These are phyloP conservation scores for Dictyostelium firmibasis DNA, from an alignment of 78 protist genomes.

Conservation along the genomic window DNA sequence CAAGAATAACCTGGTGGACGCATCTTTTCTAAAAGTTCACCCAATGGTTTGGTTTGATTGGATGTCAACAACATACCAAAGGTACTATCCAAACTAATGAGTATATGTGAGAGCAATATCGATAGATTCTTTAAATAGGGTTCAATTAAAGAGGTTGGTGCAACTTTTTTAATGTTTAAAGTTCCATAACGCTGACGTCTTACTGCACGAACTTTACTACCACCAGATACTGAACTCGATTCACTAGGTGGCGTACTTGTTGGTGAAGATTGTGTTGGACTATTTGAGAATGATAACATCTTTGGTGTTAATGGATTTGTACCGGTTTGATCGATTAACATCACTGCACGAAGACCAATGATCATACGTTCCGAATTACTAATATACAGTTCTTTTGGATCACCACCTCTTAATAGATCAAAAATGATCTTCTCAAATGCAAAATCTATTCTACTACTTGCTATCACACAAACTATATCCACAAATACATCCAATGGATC, in stretches of 20 bases:
- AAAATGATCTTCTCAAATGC: conserved; percentile 77
- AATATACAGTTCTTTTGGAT: conserved; percentile 58
- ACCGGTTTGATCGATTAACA: conserved; percentile 60
- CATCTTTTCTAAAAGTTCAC: conserved; percentile 53
- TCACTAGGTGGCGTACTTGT: conserved; percentile 7
- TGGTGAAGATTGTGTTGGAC: conserved; percentile 4
- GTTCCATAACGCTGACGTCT: conserved; percentile 70
- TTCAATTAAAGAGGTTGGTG: conserved; percentile 45
- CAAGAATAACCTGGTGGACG: conserved; percentile 77
- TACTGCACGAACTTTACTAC: conserved; percentile 45
- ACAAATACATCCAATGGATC: conserved; percentile 53
- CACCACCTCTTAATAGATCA: conserved; percentile 66
- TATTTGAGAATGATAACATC: conserved; percentile 40
- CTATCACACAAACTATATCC: conserved; percentile 71
- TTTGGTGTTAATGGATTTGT: conserved; percentile 73
- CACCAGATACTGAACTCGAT: background rate
- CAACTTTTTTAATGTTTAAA: conserved; percentile 24
- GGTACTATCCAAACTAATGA: conserved; percentile 14
- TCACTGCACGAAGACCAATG: conserved; percentile 58
- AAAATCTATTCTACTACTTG: conserved; percentile 41
- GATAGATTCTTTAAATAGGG: conserved; percentile 68
- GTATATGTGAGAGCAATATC: conserved; percentile 38
- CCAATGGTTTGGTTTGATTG: conserved; percentile 49
- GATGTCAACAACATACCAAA: conserved; percentile 53
- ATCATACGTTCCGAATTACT: conserved; percentile 71